phyloP scores from a whole-genome alignment of 202 grass and related monocot genomes.

The Saccharum hybrid region DNA sequence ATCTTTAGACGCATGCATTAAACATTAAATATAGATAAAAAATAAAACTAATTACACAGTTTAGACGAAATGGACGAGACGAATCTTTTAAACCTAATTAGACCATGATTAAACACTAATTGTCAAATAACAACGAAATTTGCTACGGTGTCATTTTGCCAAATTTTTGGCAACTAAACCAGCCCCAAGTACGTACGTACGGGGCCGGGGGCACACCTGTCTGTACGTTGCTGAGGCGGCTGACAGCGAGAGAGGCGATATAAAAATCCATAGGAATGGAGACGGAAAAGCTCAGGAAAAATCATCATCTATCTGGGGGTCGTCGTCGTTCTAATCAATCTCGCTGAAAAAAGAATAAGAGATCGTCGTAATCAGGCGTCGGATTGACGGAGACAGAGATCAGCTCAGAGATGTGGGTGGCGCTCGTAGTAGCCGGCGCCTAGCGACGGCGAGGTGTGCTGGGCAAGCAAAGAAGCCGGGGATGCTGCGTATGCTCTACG shows the following conservation, averaged over 20 bases:
- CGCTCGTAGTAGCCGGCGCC: not conserved
- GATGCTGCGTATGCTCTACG: not conserved
- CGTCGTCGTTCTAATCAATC: not conserved
- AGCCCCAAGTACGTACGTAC: no score
- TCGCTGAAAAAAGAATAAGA: not conserved
- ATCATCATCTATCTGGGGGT: not conserved
- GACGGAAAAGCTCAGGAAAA: slow-evolving; percentile 8
- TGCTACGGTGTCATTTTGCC: no score
- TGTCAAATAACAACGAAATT: no score
- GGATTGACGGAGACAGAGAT: not conserved
- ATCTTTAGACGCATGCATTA: no score
- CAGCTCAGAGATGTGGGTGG: not conserved
- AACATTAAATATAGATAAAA: no score
- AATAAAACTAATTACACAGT: no score
- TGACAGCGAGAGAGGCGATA: not conserved
- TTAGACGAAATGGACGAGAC: no score
- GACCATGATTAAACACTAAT: no score
- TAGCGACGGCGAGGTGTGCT: not conserved
- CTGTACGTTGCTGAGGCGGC: not conserved
- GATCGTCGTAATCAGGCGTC: not conserved
- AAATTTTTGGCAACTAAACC: no score
- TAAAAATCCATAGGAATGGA: not conserved
- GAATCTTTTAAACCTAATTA: no score
- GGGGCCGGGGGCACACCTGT: not conserved
- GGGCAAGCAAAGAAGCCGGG: not conserved